Evolutionary conservation across 2,329 filamentous ascomycete genomes (phyloP), one percentile per base, ranked within the genome.

Genomic region (Epichloe gansuensis): DNA sequence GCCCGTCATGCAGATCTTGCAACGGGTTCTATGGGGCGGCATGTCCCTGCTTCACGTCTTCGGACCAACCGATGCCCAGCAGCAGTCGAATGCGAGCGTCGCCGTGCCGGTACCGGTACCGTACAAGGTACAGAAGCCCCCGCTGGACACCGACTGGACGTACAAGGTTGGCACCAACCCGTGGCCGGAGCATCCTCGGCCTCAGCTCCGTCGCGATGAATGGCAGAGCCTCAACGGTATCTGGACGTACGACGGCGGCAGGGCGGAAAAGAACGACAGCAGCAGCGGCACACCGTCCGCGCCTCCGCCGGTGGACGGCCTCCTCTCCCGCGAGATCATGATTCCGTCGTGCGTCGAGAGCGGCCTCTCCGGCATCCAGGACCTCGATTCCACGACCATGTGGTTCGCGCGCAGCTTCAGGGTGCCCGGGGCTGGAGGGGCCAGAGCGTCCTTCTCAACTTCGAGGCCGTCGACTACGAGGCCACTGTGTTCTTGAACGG

Each of bases 141-240:
- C 71, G 0, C 67, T 75, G 2, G 72, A 74, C 55, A 78, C 75
- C 2, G 67, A 72, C 8, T 80, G 76, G 76, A 80, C 77, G 1
- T 63, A 69, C 52, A 64, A 71, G 5, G 73, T 78, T 21, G 76
- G 77, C 37, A 76, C 68, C 1, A 65, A 74, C 41, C 76, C 77
- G 0, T 80, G 78, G 78, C 75, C 75, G 2, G 75, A 82, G 48
- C 72, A 82, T 56, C 79, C 79, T 9, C 74, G 78, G 0, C 79
- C 79, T 3, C 77, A 76, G 57, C 72, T 82, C 8, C 71, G 72
- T 38, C 74, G 78, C 4, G 67, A 75, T 4, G 59, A 66, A 5
- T 82, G 78, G 78, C 66, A 75, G 61, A 79, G 69, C 45, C 67
- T 82, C 5, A 81, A 82, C 53, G 79, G 79, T 0, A 72, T 82